These are phyloP conservation scores for Tephrocybe sp. DNA, from an alignment of 768 basidiomycete species.

Conservation along the genomic window DNA sequence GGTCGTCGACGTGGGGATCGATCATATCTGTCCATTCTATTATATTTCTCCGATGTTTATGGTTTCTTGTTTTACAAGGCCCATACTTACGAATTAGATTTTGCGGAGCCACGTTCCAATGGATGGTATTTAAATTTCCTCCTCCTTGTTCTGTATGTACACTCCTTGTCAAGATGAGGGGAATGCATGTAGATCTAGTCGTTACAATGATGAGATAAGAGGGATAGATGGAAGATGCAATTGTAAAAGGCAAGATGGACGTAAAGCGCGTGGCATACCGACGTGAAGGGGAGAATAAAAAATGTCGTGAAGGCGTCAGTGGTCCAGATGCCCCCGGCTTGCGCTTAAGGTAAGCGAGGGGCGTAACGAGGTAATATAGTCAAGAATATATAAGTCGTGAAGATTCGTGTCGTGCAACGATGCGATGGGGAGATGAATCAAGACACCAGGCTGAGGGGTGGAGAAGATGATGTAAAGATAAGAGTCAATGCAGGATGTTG, in stretches of 20 bases:
- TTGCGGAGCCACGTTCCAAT: no score
- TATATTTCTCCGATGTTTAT: neutral
- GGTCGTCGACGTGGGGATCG: neutral
- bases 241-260: conserved; percentile 10
- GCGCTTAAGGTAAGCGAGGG: conserved; percentile 13
- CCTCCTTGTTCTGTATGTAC: no score
- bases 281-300: conserved; percentile 14
- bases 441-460: conserved; percentile 26
- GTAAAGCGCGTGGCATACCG: conserved; percentile 7
- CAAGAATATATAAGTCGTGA: conserved; percentile 27
- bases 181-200: conserved; percentile 62
- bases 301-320: conserved; percentile 20
- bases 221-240: conserved; percentile 4
- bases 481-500: conserved; percentile 17
- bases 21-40: neutral
- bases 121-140: no score
- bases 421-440: conserved; percentile 28
- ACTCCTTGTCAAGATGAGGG: conserved; percentile 35
- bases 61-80: no score
- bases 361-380: conserved; percentile 19
- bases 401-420: conserved; percentile 36
- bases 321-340: conserved; percentile 13
- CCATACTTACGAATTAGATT: no score
- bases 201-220: conserved; percentile 48
- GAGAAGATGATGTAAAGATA: conserved; percentile 13